phyloP scores from a whole-genome alignment of 2,329 filamentous ascomycete species.

The Ophiosphaerella narmari region DNA sequence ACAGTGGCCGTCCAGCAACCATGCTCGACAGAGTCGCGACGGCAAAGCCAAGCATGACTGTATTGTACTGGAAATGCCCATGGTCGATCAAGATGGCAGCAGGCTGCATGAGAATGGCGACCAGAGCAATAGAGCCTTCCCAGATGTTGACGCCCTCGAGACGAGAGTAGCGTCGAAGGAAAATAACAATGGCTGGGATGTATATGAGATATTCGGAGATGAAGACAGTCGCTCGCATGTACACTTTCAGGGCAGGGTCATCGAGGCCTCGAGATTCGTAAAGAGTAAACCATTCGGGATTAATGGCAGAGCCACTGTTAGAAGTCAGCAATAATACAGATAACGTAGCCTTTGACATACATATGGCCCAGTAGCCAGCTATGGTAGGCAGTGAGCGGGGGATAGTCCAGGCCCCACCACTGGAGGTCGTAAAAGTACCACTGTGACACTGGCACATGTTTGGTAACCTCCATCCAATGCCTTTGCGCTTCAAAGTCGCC shows the following conservation, averaged over 20 bases:
- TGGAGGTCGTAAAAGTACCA: constrained; percentile 98
- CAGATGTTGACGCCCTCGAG: constrained; percentile 78
- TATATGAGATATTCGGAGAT: constrained; percentile 90
- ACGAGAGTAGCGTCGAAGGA: constrained; percentile 79
- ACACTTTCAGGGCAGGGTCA: constrained; percentile 81
- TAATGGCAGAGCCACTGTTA: constrained; percentile 69
- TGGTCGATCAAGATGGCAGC: constrained; percentile 91
- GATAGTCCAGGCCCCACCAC: constrained; percentile 99
- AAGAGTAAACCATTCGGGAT: constrained; percentile 86
- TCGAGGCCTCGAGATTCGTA: constrained; percentile 81
- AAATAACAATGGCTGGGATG: constrained; percentile 82
- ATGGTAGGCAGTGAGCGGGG: constrained; percentile 95
- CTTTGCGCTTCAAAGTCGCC: constrained; percentile 97
- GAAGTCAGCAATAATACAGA: constrained; percentile 10
- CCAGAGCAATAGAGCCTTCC: constrained; percentile 82
- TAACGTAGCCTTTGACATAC: constrained; percentile 46
- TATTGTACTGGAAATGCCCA: constrained; percentile 97
- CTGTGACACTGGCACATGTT: constrained; percentile 82
- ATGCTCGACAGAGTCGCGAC: constrained; percentile 87
- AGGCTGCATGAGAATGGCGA: constrained; percentile 91
- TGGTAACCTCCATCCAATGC: constrained; percentile 98
- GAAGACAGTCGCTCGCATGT: constrained; percentile 92
- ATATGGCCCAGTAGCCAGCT: constrained; percentile 93
- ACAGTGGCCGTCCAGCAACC: constrained; percentile 80
- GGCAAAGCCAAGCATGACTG: constrained; percentile 93